phyloP scores from a whole-genome alignment of 2,329 filamentous ascomycete genomes.

The Xylariomycetidae sp. region DNA sequence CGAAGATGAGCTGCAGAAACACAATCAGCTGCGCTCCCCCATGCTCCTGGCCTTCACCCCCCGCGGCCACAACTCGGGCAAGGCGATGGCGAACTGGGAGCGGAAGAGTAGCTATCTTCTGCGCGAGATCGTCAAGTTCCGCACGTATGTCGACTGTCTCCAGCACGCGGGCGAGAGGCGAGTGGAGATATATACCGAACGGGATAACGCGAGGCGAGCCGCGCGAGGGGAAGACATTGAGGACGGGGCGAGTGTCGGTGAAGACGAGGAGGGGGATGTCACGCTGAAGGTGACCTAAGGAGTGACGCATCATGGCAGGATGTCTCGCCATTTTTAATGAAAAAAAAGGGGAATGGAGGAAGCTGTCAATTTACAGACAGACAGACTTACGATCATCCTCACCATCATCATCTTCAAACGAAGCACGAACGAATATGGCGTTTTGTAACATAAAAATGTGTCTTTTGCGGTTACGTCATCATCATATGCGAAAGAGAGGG shows the following conservation, averaged over 20 bases:
- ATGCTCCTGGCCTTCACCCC: constrained; percentile 90
- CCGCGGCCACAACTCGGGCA: constrained; percentile 71
- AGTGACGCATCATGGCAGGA: too few species aligned
- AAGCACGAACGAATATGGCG: too few species aligned
- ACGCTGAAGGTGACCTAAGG: constrained; percentile 14
- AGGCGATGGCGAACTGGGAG: constrained; percentile 96
- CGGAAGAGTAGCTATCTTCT: constrained; percentile 88
- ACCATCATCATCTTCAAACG: too few species aligned
- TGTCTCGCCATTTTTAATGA: too few species aligned
- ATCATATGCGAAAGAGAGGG: too few species aligned
- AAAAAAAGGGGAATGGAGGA: too few species aligned
- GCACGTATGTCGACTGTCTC: constrained; percentile 87
- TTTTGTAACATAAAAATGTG: too few species aligned
- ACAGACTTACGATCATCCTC: too few species aligned
- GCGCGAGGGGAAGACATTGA: constrained; percentile 40
- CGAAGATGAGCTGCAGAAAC: constrained; percentile 77
- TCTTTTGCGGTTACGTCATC: too few species aligned
- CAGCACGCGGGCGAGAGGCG: constrained; percentile 65
- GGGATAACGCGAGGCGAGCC: constrained; percentile 47
- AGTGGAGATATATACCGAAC: constrained; percentile 63
- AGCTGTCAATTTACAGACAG: too few species aligned
- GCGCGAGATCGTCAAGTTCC: constrained; percentile 92
- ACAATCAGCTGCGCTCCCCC: constrained; percentile 82
- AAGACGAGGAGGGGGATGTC: constrained; percentile 10
- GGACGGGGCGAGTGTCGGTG: constrained; percentile 27